phyloP scores from a whole-genome alignment of 2,329 filamentous ascomycete genomes.

The Leptosphaerulina australis region DNA sequence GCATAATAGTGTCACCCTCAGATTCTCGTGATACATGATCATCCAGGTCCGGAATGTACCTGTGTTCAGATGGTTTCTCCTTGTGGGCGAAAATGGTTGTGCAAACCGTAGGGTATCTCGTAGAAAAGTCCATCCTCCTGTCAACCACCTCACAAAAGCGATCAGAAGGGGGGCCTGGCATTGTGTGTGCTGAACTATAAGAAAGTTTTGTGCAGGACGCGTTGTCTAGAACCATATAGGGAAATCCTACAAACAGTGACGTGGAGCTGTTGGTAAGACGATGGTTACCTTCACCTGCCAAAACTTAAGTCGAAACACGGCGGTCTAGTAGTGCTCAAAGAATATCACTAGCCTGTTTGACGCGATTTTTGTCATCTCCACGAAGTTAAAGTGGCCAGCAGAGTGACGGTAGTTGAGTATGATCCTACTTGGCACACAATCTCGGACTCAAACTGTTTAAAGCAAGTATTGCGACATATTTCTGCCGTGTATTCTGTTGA shows the following conservation, averaged over 20 bases:
- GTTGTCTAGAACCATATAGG: neutral
- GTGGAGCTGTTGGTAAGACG: neutral
- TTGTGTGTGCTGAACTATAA: neutral
- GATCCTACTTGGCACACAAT: too few species aligned
- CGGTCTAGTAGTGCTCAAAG: neutral
- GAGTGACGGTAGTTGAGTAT: too few species aligned
- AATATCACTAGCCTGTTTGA: too few species aligned
- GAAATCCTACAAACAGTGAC: slow-evolving; percentile 18
- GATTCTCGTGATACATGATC: neutral
- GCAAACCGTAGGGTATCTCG: neutral
- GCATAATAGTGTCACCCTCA: neutral
- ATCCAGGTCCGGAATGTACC: neutral
- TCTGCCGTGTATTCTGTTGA: neutral
- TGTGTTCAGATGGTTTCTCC: neutral
- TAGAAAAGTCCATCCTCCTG: neutral
- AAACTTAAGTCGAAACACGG: neutral
- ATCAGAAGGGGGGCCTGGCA: neutral
- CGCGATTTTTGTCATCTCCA: too few species aligned
- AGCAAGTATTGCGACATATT: too few species aligned
- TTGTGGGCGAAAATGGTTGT: neutral
- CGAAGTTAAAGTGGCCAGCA: too few species aligned
- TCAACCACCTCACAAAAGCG: neutral
- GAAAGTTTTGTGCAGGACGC: neutral
- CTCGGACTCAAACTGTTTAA: too few species aligned
- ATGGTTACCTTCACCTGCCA: slow-evolving; percentile 4